phyloP scores from a whole-genome alignment of 495 filamentous ascomycete species.

The Neohortaea acidophila region DNA sequence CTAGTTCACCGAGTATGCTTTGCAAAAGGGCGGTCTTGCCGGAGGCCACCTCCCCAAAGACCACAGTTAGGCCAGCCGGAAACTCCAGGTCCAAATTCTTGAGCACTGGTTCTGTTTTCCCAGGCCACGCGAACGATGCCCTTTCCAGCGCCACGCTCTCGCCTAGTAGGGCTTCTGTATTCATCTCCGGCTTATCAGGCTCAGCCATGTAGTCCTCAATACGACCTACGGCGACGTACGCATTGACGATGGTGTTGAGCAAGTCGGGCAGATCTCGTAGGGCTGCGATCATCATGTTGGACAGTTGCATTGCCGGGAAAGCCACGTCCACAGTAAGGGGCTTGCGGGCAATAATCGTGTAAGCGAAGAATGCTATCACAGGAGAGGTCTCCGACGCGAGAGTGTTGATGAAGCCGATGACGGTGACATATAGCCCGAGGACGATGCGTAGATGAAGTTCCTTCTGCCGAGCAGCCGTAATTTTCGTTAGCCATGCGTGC shows the following conservation, averaged over 20 bases:
- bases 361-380: slow-evolving; percentile 62
- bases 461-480: slow-evolving; percentile 51
- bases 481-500: slow-evolving; percentile 54
- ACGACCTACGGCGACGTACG: slow-evolving; percentile 56
- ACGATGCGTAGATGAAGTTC: slow-evolving; percentile 54
- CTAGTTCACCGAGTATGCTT: slow-evolving; percentile 63
- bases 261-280: slow-evolving; percentile 55
- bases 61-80: slow-evolving; percentile 47
- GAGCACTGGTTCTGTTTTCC: slow-evolving; percentile 43
- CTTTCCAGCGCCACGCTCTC: slow-evolving; percentile 38
- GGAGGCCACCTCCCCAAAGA: slow-evolving; percentile 57
- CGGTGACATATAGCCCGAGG: slow-evolving; percentile 42
- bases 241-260: slow-evolving; percentile 57
- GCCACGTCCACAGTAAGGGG: slow-evolving; percentile 59
- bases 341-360: slow-evolving; percentile 49
- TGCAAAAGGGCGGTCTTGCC: slow-evolving; percentile 73
- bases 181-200: slow-evolving; percentile 49
- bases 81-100: slow-evolving; percentile 46
- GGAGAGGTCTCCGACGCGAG: slow-evolving; percentile 57
- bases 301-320: slow-evolving; percentile 68
- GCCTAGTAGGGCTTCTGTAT: slow-evolving; percentile 19
- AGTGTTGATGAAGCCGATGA: slow-evolving; percentile 45
- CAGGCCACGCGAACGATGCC: slow-evolving; percentile 68
- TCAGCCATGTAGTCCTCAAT: slow-evolving; percentile 75
- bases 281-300: slow-evolving; percentile 52